Base-by-base conservation (phyloP, 768 basidiomycete species). In the Trametes cinnabarina region DNA sequence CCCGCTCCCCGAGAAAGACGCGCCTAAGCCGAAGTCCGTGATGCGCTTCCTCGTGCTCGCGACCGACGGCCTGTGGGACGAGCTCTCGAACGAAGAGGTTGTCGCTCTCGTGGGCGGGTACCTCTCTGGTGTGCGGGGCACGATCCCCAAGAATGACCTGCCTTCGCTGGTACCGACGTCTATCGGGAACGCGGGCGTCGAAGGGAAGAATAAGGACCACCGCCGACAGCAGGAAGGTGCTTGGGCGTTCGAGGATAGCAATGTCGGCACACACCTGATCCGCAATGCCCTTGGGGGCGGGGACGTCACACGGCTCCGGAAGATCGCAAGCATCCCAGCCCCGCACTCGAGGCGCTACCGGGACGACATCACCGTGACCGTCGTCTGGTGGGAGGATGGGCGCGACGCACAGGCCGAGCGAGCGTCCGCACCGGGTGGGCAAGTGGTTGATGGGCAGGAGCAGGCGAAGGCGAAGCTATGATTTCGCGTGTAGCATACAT, bases 231-330 rank as follows among this genome's bases (percentile, higher is more conserved):
- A 61, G 39, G 67, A 77, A 20, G 84, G 84, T 14, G 76, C 79
- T 10, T 94, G 92, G 92, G 79, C 82, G 8, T 96, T 95, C 64
- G 81, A 78, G 47, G 91, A 94, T 66, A 85, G 86, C 17, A 90
- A 93, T 64, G 67, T 90, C 54, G 81, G 87, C 59, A 84, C 88
- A 37, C 94, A 95, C 71, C 75, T 96, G 17, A 92, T 95, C 56
- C 80, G 93, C 60, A 96, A 96, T 67, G 91, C 93, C n/a, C 84
- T 94, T 58, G 92, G 92, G n/a, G 92, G 94, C 28, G 89, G 82
- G 2, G 82, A 94, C 66, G 77, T 81, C 52, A 67, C 56, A 46
- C 71, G 72, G 48, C 76, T 95, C 57, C 79, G 84, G 48, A 78
- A 75, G 68, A 60, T 84, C 54, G 73, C 94, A 66, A 93, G 91